Conservation (phyloP, 2,329 filamentous ascomycete genomes). For the Rhynchosporium agropyri region DNA sequence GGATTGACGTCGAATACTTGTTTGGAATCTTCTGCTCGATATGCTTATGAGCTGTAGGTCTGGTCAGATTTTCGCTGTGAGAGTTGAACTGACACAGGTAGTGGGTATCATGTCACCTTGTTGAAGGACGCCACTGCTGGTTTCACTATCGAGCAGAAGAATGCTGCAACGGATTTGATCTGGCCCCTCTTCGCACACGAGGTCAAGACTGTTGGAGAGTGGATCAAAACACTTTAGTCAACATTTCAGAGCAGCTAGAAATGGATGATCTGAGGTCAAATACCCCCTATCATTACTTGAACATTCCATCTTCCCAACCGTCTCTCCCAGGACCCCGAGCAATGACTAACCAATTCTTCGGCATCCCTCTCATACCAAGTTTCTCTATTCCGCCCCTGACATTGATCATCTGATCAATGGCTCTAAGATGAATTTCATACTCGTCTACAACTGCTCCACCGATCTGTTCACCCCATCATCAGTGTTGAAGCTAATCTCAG, state of each 20-base stretch:
- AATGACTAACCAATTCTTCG: constrained; percentile 29
- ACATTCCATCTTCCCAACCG: constrained; percentile 26
- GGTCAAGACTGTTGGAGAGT: constrained; percentile 36
- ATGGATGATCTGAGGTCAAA: neutral
- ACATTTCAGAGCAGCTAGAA: neutral
- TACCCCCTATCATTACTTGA: neutral
- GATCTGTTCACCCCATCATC: constrained; percentile 22
- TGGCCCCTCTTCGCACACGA: constrained; percentile 39
- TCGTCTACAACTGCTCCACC: constrained; percentile 29
- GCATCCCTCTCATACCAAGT: constrained; percentile 33
- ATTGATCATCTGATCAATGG: constrained; percentile 34
- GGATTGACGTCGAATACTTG: constrained; percentile 43
- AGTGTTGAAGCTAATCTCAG: neutral
- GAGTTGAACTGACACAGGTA: constrained; percentile 14
- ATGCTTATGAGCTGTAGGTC: constrained; percentile 42
- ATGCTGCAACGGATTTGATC: constrained; percentile 37
- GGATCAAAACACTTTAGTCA: constrained; percentile 30
- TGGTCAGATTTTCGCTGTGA: neutral
- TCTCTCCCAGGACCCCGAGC: constrained; percentile 33
- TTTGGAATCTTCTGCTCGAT: constrained; percentile 43
- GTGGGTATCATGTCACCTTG: constrained; percentile 37
- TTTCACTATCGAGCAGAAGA: constrained; percentile 31
- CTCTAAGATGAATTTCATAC: constrained; percentile 33
- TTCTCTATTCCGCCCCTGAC: constrained; percentile 27
- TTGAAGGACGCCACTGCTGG: constrained; percentile 39